Percentiles rank a stretch among this genome's conserved stretches.
Evolutionary conservation across 2,329 filamentous ascomycete genomes (phyloP).

Genomic region (Pseudomassariella vexata): DNA sequence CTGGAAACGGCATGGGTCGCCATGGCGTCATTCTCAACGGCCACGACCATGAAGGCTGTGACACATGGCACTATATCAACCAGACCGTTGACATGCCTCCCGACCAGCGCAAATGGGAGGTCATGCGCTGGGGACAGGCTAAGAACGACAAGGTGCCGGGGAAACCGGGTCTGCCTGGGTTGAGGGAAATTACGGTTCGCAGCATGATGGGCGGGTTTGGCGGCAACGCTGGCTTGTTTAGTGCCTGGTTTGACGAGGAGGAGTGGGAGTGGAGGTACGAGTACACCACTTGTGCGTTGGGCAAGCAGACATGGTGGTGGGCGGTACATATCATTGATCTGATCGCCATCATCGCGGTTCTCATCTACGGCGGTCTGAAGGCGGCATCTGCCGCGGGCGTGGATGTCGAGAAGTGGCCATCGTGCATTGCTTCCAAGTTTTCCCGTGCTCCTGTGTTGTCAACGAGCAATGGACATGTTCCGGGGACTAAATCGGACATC

Average conservation of each 20-base stretch:
- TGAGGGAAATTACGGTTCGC: slow-evolving; percentile 86
- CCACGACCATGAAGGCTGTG: slow-evolving; percentile 93
- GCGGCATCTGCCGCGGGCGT: slow-evolving; percentile 1
- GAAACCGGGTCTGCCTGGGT: slow-evolving; percentile 46
- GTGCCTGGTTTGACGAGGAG: slow-evolving; percentile 77
- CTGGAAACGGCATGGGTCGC: slow-evolving; percentile 59
- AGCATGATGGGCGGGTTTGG: slow-evolving; percentile 98
- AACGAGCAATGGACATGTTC: no score
- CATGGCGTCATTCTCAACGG: slow-evolving; percentile 81
- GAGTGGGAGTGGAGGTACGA: slow-evolving; percentile 75
- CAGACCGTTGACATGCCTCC: slow-evolving; percentile 40
- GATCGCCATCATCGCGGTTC: slow-evolving; percentile 27
- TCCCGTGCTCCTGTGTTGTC: no score
- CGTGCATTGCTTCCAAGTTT: neutral
- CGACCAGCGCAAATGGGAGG: slow-evolving; percentile 44
- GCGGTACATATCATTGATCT: slow-evolving; percentile 71
- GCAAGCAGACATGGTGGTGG: slow-evolving; percentile 94
- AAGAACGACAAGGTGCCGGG: slow-evolving; percentile 32
- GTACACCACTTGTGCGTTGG: slow-evolving; percentile 71
- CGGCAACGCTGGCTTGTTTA: slow-evolving; percentile 86
- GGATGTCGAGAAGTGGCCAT: slow-evolving; percentile 7
- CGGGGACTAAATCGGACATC: no score
- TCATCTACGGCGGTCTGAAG: slow-evolving; percentile 19
- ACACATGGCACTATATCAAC: slow-evolving; percentile 78
- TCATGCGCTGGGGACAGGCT: slow-evolving; percentile 40